phyloP scores from a whole-genome alignment of 225 moss, liverwort and hornwort genomes.

The Antitrichia curtipendula region DNA sequence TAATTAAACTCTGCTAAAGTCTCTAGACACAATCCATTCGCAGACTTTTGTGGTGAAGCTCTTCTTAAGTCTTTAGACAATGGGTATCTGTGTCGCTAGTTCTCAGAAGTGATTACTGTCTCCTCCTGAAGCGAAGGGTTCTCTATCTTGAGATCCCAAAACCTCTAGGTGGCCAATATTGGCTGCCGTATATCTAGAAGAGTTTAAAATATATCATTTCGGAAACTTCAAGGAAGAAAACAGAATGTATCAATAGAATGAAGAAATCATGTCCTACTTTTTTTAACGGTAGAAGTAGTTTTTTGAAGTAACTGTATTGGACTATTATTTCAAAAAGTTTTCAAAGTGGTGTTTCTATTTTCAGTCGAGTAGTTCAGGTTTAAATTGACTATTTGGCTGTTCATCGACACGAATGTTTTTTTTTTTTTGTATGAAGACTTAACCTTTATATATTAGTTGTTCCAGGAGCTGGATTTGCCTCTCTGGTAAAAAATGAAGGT shows the following conservation, averaged over 20 bases:
- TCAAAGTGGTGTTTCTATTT: neutral
- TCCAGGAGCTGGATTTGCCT: conserved; percentile 29
- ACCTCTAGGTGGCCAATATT: neutral
- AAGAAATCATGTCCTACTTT: neutral
- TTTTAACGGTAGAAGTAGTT: neutral
- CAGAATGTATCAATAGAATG: neutral
- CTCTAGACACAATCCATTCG: neutral
- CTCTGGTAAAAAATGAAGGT: conserved; percentile 38
- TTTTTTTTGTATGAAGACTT: neutral
- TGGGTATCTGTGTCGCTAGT: neutral
- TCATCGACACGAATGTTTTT: neutral
- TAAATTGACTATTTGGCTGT: neutral
- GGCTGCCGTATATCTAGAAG: neutral
- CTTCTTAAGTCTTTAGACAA: neutral
- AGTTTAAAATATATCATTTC: neutral
- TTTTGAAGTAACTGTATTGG: neutral
- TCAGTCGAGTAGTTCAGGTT: neutral
- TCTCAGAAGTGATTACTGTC: neutral
- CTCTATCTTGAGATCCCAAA: neutral
- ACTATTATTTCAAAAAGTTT: neutral
- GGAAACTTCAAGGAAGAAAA: neutral
- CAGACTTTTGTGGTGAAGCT: neutral
- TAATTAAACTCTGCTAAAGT: neutral
- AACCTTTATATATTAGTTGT: neutral
- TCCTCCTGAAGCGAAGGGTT: neutral